These are phyloP conservation scores for Stylosanthes scabra DNA, from an alignment of 331 rosid genomes.

Conservation along the genomic window DNA sequence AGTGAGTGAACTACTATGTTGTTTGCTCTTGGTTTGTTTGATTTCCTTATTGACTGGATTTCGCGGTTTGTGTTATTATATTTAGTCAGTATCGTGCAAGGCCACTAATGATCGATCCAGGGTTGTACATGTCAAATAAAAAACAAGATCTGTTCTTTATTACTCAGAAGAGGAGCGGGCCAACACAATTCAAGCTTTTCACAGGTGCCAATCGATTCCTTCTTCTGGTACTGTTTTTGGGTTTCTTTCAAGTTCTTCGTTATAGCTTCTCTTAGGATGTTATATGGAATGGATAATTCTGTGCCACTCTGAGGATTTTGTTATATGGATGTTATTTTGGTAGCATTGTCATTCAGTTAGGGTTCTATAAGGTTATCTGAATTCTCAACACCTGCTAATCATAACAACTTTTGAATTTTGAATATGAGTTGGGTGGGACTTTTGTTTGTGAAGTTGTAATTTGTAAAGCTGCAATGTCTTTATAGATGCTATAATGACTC, in stretches of 20 bases:
- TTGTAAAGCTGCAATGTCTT: background rate
- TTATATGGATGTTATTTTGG: too few relatives aligned
- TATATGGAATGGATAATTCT: background rate
- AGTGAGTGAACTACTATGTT: conserved; percentile 46
- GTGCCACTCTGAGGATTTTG: too few relatives aligned
- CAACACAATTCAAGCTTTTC: conserved; percentile 78
- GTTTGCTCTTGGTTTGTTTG: background rate
- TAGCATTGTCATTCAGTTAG: too few relatives aligned
- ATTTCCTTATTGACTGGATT: background rate
- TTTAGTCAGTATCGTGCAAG: conserved; percentile 69
- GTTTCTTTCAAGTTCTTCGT: background rate
- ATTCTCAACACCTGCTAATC: background rate
- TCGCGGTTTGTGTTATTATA: conserved; percentile 4
- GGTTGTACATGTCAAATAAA: conserved; percentile 72
- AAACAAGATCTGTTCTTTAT: conserved; percentile 60
- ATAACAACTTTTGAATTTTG: background rate
- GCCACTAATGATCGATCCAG: conserved; percentile 79
- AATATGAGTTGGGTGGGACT: background rate
- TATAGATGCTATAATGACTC: background rate
- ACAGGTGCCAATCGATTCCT: conserved; percentile 51
- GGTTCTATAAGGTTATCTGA: background rate
- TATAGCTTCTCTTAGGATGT: background rate
- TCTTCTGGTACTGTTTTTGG: background rate
- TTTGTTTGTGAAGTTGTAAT: background rate
- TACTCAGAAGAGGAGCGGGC: conserved; percentile 76